Percentiles rank a stretch among this genome's conserved stretches.
phyloP scores from a whole-genome alignment of 352 stramenopile genomes.

The Phytophthora pisi region DNA sequence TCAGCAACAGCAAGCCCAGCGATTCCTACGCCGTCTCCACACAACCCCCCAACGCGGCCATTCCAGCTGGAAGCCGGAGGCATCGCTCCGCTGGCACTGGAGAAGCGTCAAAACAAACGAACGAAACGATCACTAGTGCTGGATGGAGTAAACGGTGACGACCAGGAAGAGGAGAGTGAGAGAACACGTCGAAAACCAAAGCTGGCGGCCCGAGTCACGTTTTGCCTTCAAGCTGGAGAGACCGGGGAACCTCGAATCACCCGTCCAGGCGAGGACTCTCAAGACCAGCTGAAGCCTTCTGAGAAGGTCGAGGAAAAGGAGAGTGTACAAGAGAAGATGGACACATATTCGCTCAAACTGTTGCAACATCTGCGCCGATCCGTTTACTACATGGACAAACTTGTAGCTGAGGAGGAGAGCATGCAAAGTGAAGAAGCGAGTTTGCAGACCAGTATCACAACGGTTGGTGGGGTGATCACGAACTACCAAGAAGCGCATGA shows the following conservation, averaged over 20 bases:
- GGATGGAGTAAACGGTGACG: conserved; percentile 18
- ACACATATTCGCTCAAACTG: conserved; percentile 57
- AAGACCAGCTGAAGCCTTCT: conserved; percentile 32
- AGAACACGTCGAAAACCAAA: conserved; percentile 36
- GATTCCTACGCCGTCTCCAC: conserved; percentile 39
- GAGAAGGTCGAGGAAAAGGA: conserved; percentile 34
- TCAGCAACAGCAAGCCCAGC: conserved; percentile 25
- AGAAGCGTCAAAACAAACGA: conserved; percentile 53
- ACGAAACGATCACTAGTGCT: conserved; percentile 46
- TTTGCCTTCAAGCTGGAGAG: conserved; percentile 47
- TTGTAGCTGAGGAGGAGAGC: conserved; percentile 55
- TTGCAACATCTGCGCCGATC: conserved; percentile 68
- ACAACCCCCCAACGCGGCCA: conserved; percentile 43
- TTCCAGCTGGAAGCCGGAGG: conserved; percentile 14
- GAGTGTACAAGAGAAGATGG: conserved; percentile 48
- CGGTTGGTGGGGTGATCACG: conserved; percentile 34
- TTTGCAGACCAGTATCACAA: conserved; percentile 37
- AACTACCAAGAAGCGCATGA: conserved; percentile 49
- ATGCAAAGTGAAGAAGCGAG: conserved; percentile 50
- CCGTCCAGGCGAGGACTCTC: conserved; percentile 59
- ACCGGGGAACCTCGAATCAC: conserved; percentile 49
- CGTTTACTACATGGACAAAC: conserved; percentile 66
- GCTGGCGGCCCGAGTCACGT: conserved; percentile 58
- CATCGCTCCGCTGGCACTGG: conserved; percentile 29
- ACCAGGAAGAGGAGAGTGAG: conserved; percentile 19